These are phyloP conservation scores for Mucor sp. DNA, from an alignment of 371 early-diverging fungal genomes.

Conservation along the genomic window DNA sequence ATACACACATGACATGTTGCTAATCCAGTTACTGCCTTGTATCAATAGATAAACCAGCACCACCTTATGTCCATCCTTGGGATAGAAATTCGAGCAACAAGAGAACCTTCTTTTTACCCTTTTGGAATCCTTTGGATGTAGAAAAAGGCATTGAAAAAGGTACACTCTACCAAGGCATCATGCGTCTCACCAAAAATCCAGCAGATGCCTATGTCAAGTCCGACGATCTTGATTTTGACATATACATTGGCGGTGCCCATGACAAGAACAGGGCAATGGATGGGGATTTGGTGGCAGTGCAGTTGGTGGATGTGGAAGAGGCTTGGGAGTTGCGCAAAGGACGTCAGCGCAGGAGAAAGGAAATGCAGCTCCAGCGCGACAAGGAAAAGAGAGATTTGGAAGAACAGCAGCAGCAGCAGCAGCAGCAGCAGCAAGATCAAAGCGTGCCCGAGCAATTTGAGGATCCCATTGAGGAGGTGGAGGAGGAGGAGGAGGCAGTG, in stretches of 20 bases:
- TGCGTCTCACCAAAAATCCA: slow-evolving; percentile 76
- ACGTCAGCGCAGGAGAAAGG: slow-evolving; percentile 31
- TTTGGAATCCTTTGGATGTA: neutral
- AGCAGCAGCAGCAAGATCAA: neutral
- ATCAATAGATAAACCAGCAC: neutral
- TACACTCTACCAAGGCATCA: slow-evolving; percentile 49
- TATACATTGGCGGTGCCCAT: slow-evolving; percentile 68
- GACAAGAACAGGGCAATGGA: slow-evolving; percentile 82
- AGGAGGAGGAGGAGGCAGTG: slow-evolving; percentile 9
- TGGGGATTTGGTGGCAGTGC: slow-evolving; percentile 78
- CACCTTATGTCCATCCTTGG: neutral
- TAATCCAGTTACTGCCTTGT: neutral
- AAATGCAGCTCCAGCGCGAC: neutral
- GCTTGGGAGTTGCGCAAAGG: slow-evolving; percentile 45
- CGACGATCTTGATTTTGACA: slow-evolving; percentile 58
- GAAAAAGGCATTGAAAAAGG: neutral
- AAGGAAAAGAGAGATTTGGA: neutral
- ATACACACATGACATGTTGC: neutral
- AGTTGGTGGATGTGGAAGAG: slow-evolving; percentile 61
- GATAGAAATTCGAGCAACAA: neutral
- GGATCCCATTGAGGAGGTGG: neutral
- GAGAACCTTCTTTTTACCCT: neutral
- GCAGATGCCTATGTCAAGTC: slow-evolving; percentile 81
- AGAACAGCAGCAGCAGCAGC: neutral
- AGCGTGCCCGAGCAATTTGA: neutral